Evolutionary conservation across 441 rosid species (phyloP), one percentile per base, ranked within the genome.

Genomic region (Populus trichocarpa): DNA sequence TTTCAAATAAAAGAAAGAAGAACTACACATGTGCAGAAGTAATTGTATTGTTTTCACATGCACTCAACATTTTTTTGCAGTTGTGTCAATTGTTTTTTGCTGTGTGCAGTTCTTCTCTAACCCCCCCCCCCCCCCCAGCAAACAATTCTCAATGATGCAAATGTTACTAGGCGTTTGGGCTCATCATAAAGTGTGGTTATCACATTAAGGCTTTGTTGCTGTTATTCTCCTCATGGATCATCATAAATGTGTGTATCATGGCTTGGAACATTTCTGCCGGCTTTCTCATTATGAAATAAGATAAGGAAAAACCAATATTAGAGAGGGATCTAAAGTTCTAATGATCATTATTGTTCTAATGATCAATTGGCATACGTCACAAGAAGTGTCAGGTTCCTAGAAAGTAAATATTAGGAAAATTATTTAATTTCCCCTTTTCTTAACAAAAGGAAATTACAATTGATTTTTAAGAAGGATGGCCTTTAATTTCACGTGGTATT

Each of bases 1-100:
- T 16, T 70, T 59, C 26, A 64, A 75, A 10, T 69, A 67, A 63
- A 68, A 70, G 36, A 76, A 66, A 20, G 59, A 67, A 72, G 14
- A 61, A 61, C 20, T 50, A 69, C 50, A n/a, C 36, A 35, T 18
- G 30, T 38, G 66, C 35, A 40, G 36, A 67, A 67, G 22, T 67
- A 67, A 28, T 30, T 30, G 4, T 40, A 23, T 71, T 30, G 2
- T 20, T 14, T 36, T 66, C 25, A 38, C 42, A 13, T 25, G 23
- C 11, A 28, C 33, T 57, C 22, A 30, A 26, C 70, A 67, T 32
- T 28, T 12, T 30, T 26, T 67, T 16, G 20, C 5, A 66, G 33
- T 28, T 10, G 46, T 38, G 46, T 38, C 46, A 38, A 38, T 0
- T 2, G 25, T 38, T 2, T 38, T 12, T 38, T 10, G 13, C 42